A percentile compares a stretch with the other conserved stretches of the same genome.
These are phyloP conservation scores for Yarrowia divulgata DNA, from an alignment of 805 yeast genomes.

Conservation along the genomic window DNA sequence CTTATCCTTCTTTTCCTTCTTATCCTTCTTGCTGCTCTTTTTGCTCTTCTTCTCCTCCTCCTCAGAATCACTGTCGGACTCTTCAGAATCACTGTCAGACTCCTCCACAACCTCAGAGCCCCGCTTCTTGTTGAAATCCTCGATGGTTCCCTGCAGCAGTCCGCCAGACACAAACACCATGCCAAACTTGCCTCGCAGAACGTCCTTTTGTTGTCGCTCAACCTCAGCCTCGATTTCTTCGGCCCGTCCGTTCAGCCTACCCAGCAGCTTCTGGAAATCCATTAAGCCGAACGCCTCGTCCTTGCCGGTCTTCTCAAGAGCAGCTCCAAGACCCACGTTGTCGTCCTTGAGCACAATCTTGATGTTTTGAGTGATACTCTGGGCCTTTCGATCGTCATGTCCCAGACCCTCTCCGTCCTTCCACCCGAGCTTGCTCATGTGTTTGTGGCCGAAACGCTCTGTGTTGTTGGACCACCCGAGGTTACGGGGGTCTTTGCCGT, in stretches of 20 bases:
- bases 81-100: slow-evolving; percentile 51
- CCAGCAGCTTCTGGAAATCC: slow-evolving; percentile 88
- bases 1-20: slow-evolving; percentile 48
- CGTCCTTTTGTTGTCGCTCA: slow-evolving; percentile 69
- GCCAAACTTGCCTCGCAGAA: slow-evolving; percentile 88
- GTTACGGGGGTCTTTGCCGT: slow-evolving; percentile 92
- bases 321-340: slow-evolving; percentile 89
- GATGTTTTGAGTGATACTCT: slow-evolving; percentile 79
- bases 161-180: slow-evolving; percentile 88
- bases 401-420: slow-evolving; percentile 91
- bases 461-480: slow-evolving; percentile 87
- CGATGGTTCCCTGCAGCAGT: slow-evolving; percentile 83
- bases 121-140: slow-evolving; percentile 54
- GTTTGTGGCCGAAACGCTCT: slow-evolving; percentile 82
- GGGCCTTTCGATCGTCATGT: slow-evolving; percentile 49
- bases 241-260: slow-evolving; percentile 87
- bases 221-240: slow-evolving; percentile 57
- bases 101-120: slow-evolving; percentile 19
- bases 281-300: slow-evolving; percentile 92
- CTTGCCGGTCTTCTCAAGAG: slow-evolving; percentile 55
- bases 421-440: slow-evolving; percentile 88
- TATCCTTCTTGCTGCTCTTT: slow-evolving; percentile 40
- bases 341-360: slow-evolving; percentile 85
- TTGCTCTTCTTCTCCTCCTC: slow-evolving; percentile 33
- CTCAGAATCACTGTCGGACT: slow-evolving; percentile 35